Conservation (phyloP, 345 rosid genomes). For the Brassica juncea region DNA sequence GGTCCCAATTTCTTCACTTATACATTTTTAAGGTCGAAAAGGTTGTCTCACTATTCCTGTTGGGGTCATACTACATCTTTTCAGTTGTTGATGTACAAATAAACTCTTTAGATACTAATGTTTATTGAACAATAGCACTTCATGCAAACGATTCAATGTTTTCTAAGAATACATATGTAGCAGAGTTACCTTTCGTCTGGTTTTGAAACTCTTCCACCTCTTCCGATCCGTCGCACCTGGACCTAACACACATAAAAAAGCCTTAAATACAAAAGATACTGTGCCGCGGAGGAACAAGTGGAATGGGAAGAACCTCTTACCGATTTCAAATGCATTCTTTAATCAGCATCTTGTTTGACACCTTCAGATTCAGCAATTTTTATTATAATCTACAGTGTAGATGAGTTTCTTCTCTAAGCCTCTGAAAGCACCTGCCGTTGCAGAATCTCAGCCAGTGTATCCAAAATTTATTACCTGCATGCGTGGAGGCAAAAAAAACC, state of each 20-base stretch:
- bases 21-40: conserved; percentile 35
- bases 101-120: no score
- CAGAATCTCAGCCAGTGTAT: conserved; percentile 93
- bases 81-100: no score
- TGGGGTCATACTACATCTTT: conserved; percentile 32
- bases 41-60: conserved; percentile 78
- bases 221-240: no score
- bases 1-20: neutral
- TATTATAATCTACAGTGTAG: neutral
- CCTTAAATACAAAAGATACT: neutral
- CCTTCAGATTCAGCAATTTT: no score
- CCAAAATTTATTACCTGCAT: conserved; percentile 67
- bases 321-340: neutral
- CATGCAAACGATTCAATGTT: no score
- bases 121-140: no score
- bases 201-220: no score
- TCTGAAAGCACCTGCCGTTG: conserved; percentile 61
- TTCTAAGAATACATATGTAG: no score
- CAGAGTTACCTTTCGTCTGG: no score
- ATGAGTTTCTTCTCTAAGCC: conserved; percentile 86
- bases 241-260: neutral
- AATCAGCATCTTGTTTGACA: neutral
- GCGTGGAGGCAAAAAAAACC: conserved; percentile 19
- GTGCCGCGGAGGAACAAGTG: neutral
- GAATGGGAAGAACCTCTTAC: neutral